Evolutionary conservation across 2,329 filamentous ascomycete genomes (phyloP).

Genomic region (Gnomoniopsis smithogilvyi): DNA sequence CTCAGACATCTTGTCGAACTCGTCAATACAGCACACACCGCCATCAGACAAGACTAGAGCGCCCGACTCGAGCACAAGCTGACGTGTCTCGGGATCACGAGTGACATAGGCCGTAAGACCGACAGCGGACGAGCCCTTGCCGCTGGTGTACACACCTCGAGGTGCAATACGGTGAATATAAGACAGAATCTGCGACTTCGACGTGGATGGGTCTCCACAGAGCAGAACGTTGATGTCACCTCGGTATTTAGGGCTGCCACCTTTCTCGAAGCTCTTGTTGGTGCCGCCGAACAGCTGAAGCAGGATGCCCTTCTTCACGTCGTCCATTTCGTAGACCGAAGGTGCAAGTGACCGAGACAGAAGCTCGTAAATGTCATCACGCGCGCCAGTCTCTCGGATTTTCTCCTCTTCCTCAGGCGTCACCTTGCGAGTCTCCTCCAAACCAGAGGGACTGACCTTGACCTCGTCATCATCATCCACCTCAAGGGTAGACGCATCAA

Average conservation of each 20-base stretch:
- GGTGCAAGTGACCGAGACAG: conserved; percentile 87
- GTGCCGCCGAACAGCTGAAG: conserved; percentile 96
- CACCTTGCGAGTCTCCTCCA: conserved; percentile 82
- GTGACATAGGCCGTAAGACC: conserved; percentile 80
- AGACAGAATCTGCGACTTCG: conserved; percentile 90
- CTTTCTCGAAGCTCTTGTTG: conserved; percentile 97
- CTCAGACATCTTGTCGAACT: conserved; percentile 86
- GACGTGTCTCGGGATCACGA: conserved; percentile 74
- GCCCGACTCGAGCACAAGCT: conserved; percentile 77
- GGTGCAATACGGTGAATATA: conserved; percentile 98
- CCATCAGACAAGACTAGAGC: conserved; percentile 77
- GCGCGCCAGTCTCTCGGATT: conserved; percentile 75
- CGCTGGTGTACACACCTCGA: conserved; percentile 77
- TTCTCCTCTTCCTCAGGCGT: conserved; percentile 83
- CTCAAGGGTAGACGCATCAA: conserved; percentile 84
- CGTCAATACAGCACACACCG: conserved; percentile 80
- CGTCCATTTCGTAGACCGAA: conserved; percentile 96
- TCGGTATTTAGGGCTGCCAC: conserved; percentile 90
- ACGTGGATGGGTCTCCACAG: conserved; percentile 93
- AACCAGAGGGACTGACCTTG: conserved; percentile 60
- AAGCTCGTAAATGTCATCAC: conserved; percentile 89
- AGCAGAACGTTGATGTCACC: conserved; percentile 97
- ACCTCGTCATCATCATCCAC: conserved; percentile 70
- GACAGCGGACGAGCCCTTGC: conserved; percentile 76
- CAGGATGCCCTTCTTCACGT: conserved; percentile 97